Evolutionary conservation across 1,139 yeast species (phyloP).

Genomic region (Kurtzmaniella quercitrusa): DNA sequence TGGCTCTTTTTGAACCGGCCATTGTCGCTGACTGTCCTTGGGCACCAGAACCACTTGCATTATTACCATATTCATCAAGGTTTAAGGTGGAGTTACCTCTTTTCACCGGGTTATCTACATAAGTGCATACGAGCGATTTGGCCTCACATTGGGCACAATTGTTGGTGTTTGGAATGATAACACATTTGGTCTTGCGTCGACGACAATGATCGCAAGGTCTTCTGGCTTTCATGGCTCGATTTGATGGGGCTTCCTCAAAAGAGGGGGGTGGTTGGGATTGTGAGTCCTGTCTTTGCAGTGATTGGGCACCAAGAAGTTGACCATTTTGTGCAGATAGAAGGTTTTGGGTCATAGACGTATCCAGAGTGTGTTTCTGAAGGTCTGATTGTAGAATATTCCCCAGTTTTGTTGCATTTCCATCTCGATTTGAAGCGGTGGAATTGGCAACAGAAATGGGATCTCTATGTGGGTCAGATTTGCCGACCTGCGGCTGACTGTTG

Average conservation of each 20-base stretch:
- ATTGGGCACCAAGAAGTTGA: neutral
- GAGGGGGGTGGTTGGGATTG: no score
- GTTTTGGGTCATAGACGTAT: neutral
- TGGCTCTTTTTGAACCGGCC: neutral
- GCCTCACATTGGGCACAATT: constrained; percentile 69
- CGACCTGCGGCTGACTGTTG: constrained; percentile 1
- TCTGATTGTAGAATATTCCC: neutral
- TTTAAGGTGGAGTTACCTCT: constrained; percentile 10
- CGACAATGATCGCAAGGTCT: constrained; percentile 71
- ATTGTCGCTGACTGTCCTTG: neutral
- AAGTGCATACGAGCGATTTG: constrained; percentile 64
- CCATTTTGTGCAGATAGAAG: neutral
- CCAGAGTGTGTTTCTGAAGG: neutral
- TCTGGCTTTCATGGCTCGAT: constrained; percentile 23
- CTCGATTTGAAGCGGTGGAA: neutral
- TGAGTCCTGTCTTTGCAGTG: constrained; percentile 6
- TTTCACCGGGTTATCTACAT: constrained; percentile 31
- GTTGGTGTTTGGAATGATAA: constrained; percentile 51
- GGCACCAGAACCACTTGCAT: neutral
- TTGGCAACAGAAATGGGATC: neutral
- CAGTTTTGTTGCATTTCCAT: neutral
- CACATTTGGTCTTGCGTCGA: constrained; percentile 62
- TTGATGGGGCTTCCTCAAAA: constrained; percentile 8
- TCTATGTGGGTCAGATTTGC: constrained; percentile 2
- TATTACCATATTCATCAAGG: neutral